Percentiles rank a stretch among this genome's conserved stretches.
phyloP scores from a whole-genome alignment of 331 rosid genomes.

The Pyracantha coccinea region DNA sequence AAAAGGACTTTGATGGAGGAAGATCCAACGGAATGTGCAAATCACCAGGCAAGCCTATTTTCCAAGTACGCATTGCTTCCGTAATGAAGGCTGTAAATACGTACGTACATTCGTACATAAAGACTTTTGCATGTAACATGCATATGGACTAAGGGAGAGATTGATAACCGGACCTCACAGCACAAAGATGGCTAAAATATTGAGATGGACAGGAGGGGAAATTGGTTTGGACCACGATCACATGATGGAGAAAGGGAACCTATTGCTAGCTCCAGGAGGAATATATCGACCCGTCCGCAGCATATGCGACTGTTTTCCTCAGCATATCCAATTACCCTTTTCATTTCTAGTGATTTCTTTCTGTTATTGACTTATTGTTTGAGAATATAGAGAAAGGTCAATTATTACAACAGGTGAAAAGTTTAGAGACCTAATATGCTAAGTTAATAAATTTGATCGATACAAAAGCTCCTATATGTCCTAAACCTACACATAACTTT shows the following conservation, averaged over 20 bases:
- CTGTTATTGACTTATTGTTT: neutral
- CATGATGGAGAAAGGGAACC: conserved; percentile 14
- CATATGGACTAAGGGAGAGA: neutral
- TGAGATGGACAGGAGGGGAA: neutral
- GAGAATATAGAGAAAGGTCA: neutral
- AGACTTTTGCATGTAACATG: neutral
- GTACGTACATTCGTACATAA: neutral
- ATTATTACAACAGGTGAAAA: no score
- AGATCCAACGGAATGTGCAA: no score
- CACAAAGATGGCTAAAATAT: neutral
- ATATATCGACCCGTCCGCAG: conserved; percentile 9
- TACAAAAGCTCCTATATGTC: no score
- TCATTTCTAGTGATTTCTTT: neutral
- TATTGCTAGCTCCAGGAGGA: neutral
- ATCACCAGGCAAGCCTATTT: no score
- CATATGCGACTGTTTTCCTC: conserved; percentile 21
- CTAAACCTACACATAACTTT: no score
- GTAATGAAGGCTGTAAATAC: neutral
- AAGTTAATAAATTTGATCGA: no score
- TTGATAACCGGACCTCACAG: neutral
- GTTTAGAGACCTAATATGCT: no score
- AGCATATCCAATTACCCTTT: conserved; percentile 12
- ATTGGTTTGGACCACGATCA: conserved; percentile 14
- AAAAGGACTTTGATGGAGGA: no score
- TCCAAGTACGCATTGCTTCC: neutral